Conservation (phyloP, 1,284 basidiomycete genomes). For the Cryptococcus hybrid region DNA sequence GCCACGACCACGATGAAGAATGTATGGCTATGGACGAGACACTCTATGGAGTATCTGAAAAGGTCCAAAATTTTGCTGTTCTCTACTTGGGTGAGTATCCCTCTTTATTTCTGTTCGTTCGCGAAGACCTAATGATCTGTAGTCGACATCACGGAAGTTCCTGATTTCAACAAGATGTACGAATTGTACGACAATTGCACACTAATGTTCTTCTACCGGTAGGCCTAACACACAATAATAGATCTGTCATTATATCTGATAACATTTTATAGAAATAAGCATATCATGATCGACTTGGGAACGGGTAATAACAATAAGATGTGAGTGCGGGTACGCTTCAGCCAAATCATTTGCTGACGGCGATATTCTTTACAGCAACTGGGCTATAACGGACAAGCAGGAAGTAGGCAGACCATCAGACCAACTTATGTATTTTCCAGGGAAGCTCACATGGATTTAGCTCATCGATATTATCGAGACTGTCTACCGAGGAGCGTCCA, state of each 20-base stretch:
- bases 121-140: not conserved
- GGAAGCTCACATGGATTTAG: slow-evolving; percentile 49
- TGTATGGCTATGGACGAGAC: slow-evolving; percentile 99
- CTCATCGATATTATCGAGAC: slow-evolving; percentile 98
- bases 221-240: slow-evolving; percentile 26
- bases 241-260: not conserved
- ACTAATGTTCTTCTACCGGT: slow-evolving; percentile 98
- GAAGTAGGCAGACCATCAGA: slow-evolving; percentile 59
- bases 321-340: slow-evolving; percentile 54
- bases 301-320: slow-evolving; percentile 99
- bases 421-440: not conserved
- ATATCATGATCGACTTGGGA: slow-evolving; percentile 99
- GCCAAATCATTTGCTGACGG: not conserved
- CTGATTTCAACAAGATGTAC: slow-evolving; percentile 90
- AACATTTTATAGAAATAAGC: slow-evolving; percentile 73
- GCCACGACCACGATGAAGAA: slow-evolving; percentile 89
- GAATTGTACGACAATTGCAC: slow-evolving; percentile 88
- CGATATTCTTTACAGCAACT: slow-evolving; percentile 62
- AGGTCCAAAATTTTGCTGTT: slow-evolving; percentile 97
- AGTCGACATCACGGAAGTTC: slow-evolving; percentile 94
- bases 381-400: slow-evolving; percentile 97
- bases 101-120: too few species aligned
- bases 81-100: slow-evolving; percentile 67
- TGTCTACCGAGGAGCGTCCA: slow-evolving; percentile 95
- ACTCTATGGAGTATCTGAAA: slow-evolving; percentile 85